Evolutionary conservation across 148 eudicot species (phyloP), one percentile per base, ranked within the genome.

Genomic region (Drosera capensis): DNA sequence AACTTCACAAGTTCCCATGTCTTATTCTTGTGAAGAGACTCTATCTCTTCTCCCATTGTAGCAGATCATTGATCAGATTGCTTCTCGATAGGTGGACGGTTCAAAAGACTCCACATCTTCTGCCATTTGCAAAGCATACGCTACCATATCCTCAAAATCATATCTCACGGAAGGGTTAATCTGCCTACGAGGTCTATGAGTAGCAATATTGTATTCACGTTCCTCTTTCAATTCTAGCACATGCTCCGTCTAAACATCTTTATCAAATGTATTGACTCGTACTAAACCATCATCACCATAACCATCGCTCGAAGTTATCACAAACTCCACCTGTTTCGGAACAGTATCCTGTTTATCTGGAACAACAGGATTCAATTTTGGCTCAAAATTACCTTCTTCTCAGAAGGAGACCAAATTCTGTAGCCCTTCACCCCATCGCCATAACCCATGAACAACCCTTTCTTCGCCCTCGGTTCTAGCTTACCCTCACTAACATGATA

Each of bases 41-140:
- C n/a, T 17, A 55, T 49, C 41, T 34, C 24, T 8, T 49, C 41
- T 23, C 41, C 58, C 35, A 43, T 44, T 22, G 43, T 22, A 20
- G 8, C 43, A 55, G 22, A 7, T 17, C 41, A 54, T 19, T 43
- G 20, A 3, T 28, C 22, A 28, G 1, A 44, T 3, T 0, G 7
- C 43, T 17, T 20, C 50, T 14, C 35, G 43, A 2, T 29, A 54
- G 19, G 50, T 54, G 42, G 49, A 43, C 5, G 49, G 20, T 20
- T 54, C 31, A 13, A 31, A 15, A 31, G 25, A 15, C 1, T 25
- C 58, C 50, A 42, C 24, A 22, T 54, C 25, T 2, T 29, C 49
- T 2, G 23, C 52, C 2, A 12, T 5, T 17, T 20, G 20, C 13
- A n/a, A n/a, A n/a, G 52, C 40, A 31, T 19, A 48, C 5, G 23